Conservation (phyloP, 495 filamentous ascomycete species). For the Penicillium lagena region DNA sequence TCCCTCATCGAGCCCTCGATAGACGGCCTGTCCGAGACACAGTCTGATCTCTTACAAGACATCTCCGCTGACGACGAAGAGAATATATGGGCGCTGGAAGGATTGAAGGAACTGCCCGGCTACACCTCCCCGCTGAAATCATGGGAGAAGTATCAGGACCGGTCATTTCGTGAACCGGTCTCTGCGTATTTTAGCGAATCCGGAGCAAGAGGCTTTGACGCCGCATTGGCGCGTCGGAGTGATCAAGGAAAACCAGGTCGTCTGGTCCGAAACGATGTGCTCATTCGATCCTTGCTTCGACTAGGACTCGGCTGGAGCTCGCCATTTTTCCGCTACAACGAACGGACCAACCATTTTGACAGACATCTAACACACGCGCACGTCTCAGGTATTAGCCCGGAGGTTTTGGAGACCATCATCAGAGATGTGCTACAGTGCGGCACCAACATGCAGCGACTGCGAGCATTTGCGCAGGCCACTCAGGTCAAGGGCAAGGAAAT, state of each 20-base stretch:
- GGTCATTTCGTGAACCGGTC: constrained; percentile 29
- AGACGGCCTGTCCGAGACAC: constrained; percentile 16
- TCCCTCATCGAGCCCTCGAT: constrained; percentile 24
- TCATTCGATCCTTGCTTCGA: constrained; percentile 57
- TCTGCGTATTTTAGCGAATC: constrained; percentile 73
- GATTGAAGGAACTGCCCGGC: constrained; percentile 4
- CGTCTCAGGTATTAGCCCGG: constrained; percentile 62
- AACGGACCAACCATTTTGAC: constrained; percentile 49
- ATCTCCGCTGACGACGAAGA: constrained; percentile 19
- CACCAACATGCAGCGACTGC: constrained; percentile 53
- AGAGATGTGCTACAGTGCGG: constrained; percentile 62
- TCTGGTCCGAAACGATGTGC: constrained; percentile 35
- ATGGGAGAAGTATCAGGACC: constrained; percentile 65
- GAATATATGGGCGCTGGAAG: constrained; percentile 50
- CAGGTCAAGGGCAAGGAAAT: constrained; percentile 20
- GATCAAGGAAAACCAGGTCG: constrained; percentile 4
- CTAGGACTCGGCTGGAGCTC: constrained; percentile 80
- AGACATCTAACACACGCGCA: constrained; percentile 48
- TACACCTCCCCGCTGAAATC: constrained; percentile 45
- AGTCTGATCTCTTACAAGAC: constrained; percentile 4
- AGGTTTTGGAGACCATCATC: constrained; percentile 51
- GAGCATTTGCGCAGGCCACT: constrained; percentile 47
- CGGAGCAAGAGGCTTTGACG: constrained; percentile 67
- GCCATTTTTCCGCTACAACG: constrained; percentile 66
- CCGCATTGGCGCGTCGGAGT: constrained; percentile 40